Percentiles rank a stretch among this genome's conserved stretches.
Conservation (phyloP, 2,329 filamentous ascomycete species). For the Balansia obtecta region DNA sequence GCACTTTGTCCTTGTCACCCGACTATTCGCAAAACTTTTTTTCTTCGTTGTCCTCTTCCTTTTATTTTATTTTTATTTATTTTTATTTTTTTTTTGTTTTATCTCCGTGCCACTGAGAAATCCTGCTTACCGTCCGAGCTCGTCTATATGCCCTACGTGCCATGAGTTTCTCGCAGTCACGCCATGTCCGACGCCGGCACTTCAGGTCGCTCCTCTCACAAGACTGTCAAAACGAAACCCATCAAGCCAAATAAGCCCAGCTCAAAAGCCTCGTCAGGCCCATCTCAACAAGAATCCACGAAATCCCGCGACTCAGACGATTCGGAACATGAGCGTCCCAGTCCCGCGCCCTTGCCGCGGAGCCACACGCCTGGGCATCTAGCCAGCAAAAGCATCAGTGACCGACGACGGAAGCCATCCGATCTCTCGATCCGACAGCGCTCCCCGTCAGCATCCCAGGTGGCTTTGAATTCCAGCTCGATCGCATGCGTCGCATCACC, state of each 20-base stretch:
- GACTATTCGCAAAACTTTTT: not conserved
- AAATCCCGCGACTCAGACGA: slow-evolving; percentile 18
- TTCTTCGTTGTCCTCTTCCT: not conserved
- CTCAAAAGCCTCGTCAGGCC: slow-evolving; percentile 11
- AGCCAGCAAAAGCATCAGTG: slow-evolving; percentile 41
- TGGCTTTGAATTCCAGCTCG: slow-evolving; percentile 16
- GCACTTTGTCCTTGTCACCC: not conserved
- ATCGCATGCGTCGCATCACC: slow-evolving; percentile 12
- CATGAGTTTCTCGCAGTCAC: slow-evolving; percentile 18
- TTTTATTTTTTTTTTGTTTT: not conserved
- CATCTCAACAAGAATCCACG: slow-evolving; percentile 4
- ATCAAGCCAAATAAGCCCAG: slow-evolving; percentile 11
- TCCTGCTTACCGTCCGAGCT: not conserved
- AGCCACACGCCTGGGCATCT: slow-evolving; percentile 52
- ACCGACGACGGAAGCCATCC: slow-evolving; percentile 35
- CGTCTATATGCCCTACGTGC: slow-evolving; percentile 9
- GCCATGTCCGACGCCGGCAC: slow-evolving; percentile 32
- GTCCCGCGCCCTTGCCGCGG: slow-evolving; percentile 31
- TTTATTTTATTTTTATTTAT: not conserved
- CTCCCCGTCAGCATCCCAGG: slow-evolving; percentile 35
- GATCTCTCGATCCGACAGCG: slow-evolving; percentile 42
- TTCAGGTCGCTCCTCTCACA: slow-evolving; percentile 15
- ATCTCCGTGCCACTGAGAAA: not conserved
- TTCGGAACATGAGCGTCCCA: slow-evolving; percentile 21
- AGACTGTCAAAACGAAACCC: slow-evolving; percentile 18